Base-by-base conservation (phyloP, 352 stramenopile genomes). In the Pythium apleroticum region DNA sequence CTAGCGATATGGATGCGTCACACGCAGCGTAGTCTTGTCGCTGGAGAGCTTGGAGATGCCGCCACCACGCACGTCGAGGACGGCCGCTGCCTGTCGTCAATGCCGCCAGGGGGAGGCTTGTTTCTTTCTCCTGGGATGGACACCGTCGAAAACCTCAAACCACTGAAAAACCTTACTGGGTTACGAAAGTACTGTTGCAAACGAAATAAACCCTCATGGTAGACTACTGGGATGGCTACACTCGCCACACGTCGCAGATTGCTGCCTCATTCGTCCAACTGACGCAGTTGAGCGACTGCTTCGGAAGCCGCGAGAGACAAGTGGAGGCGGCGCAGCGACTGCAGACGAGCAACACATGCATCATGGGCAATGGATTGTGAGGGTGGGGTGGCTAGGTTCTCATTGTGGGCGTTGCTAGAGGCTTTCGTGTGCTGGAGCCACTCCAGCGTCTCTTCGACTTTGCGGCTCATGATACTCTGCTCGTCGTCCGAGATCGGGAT, bases 401-500 rank as follows among this genome's bases (percentile, higher is more conserved):
- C 33, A 25, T 45, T 53, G 25, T 43, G 9, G 24, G 11, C 11
- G 41, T 27, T 59, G 53, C 33, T 31, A 35, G 19, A 15, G 53
- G 56, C 20, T 4, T 15, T 25, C 11, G 22, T 2, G 31, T 35
- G 46, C 33, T 58, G 46, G 31, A 64, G 45, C 63, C 63, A 69
- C 39, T 19, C 24, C 5, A 43, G 28, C 15, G 63, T 41, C 48
- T 64, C 55, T 5, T 69, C 63, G 48, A 69, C 46, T 31, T 60
- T 64, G 17, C 22, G 15, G 33, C 14, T 48, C 46, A 69, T 20
- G 17, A 25, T 25, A 15, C 11, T 35, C 35, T 37, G 30, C 25
- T 69, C 63, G 2, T 57, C 56, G 28, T 69, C 56, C 17, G 54
- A 64, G 56, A 69, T 52, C 12, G 31, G 4, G 10, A 69, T 54